phyloP scores from a whole-genome alignment of 768 basidiomycete genomes.

The Leucocoprinus birnbaumii region DNA sequence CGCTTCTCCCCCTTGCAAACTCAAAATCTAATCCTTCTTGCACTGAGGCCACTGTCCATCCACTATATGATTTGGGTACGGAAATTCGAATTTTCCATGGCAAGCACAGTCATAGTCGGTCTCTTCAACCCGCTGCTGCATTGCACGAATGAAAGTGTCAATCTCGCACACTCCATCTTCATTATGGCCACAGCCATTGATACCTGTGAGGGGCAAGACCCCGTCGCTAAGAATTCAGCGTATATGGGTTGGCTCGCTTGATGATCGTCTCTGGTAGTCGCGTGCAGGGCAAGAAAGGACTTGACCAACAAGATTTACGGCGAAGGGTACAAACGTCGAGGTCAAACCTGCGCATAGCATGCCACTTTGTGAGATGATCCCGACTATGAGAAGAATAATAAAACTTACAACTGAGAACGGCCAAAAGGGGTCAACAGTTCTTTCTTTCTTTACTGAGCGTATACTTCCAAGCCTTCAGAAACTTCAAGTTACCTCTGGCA shows the following conservation, averaged over 20 bases:
- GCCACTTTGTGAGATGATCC: neutral
- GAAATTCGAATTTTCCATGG: constrained; percentile 43
- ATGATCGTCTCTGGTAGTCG: constrained; percentile 16
- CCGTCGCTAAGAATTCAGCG: constrained; percentile 75
- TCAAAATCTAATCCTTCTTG: too few species aligned
- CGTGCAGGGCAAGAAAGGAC: constrained; percentile 33
- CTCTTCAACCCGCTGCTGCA: constrained; percentile 51
- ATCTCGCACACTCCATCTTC: constrained; percentile 63
- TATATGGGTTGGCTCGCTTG: constrained; percentile 41
- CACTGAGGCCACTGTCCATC: constrained; percentile 29
- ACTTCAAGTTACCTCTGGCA: constrained; percentile 52
- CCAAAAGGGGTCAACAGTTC: constrained; percentile 79
- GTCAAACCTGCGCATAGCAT: constrained; percentile 27
- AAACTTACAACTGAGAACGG: constrained; percentile 59
- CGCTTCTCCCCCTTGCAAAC: neutral
- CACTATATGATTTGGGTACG: constrained; percentile 38
- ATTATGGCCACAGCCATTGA: constrained; percentile 55
- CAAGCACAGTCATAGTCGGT: constrained; percentile 69
- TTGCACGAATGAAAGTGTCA: constrained; percentile 52
- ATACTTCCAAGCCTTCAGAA: constrained; percentile 75
- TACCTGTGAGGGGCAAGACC: constrained; percentile 62
- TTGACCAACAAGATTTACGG: constrained; percentile 39
- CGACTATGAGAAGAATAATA: neutral
- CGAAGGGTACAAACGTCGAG: constrained; percentile 41
- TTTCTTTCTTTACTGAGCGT: constrained; percentile 73